Evolutionary conservation across 352 stramenopile species (phyloP).

Genomic region (Phytophthora brassicae): DNA sequence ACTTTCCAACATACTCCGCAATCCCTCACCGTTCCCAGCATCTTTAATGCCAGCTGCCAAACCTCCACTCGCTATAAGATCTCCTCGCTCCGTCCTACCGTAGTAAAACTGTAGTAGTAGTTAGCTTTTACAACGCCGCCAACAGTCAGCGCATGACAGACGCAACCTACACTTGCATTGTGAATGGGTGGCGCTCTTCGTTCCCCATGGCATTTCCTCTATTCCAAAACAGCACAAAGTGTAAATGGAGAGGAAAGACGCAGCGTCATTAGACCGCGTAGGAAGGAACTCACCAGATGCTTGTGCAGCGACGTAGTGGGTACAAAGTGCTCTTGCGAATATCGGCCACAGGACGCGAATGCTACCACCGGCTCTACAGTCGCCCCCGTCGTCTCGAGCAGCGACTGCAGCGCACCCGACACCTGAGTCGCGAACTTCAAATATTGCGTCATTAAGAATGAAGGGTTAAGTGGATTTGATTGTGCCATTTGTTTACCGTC

Average conservation of each 20-base stretch:
- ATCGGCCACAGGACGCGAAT: slow-evolving; percentile 38
- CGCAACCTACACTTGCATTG: slow-evolving; percentile 25
- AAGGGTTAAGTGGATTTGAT: slow-evolving; percentile 45
- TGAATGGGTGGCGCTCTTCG: slow-evolving; percentile 17
- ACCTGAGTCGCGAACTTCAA: slow-evolving; percentile 30
- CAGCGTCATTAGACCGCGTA: not conserved
- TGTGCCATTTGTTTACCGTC: slow-evolving; percentile 31
- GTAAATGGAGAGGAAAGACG: not conserved
- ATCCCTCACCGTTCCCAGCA: not conserved
- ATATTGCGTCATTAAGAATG: slow-evolving; percentile 25
- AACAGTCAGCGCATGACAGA: not conserved
- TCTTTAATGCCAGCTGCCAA: not conserved
- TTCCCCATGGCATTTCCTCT: slow-evolving; percentile 36
- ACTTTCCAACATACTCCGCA: slow-evolving; percentile 28
- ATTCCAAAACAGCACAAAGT: not conserved
- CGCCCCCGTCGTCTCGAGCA: slow-evolving; percentile 41
- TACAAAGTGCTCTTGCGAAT: slow-evolving; percentile 41
- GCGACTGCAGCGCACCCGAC: slow-evolving; percentile 29
- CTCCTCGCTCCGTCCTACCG: slow-evolving; percentile 11
- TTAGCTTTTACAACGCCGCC: not conserved
- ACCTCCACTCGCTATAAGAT: not conserved
- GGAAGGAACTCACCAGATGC: slow-evolving; percentile 44
- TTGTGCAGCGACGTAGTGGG: slow-evolving; percentile 28
- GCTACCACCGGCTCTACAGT: slow-evolving; percentile 28
- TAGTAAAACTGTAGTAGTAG: slow-evolving; percentile 31